Evolutionary conservation across 495 filamentous ascomycete species (phyloP), one percentile per base, ranked within the genome.

Genomic region (Aspergillus sparsus): DNA sequence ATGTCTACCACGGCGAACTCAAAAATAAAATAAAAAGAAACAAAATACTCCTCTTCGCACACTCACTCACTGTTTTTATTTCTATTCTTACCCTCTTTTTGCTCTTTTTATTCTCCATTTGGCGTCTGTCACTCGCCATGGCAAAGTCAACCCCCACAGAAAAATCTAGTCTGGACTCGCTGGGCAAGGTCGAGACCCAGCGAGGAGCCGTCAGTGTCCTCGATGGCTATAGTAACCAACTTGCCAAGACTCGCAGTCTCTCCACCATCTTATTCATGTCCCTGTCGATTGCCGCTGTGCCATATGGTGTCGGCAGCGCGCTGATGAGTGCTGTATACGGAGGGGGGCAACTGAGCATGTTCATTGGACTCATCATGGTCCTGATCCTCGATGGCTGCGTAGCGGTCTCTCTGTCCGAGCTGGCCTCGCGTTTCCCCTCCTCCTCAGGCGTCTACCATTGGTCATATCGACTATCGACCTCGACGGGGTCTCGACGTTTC

Each of bases 371-470:
- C 75, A 73, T 79, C 36, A 62, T 77, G 5, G 69, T 77, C 59
- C 71, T 67, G 36, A 31, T 75, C 11, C 63, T 79, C 7, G 72
- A 74, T 46, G 68, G 74, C 55, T 77, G 74, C 37, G 60, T 79
- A 27, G 76, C 75, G 2, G 50, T 81, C 11, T 79, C 76, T 5
- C 68, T 82, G 10, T 74, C 73, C 2, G 80, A 82, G 58, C 66
- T 82, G 5, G 78, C 78, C 27, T 79, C 77, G 1, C 71, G 77
- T 11, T 82, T 79, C 62, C 80, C 80, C 0, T 81, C 80, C 53
- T 78, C 77, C 0, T 78, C 79, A 16, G 80, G 80, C 0, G 75
- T 76, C 15, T 81, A 82, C 58, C 81, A 81, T 67, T 82, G 79
- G 79, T 73, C 75, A 33, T 75, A 71, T 37, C 85, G 77, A 21